Evolutionary conservation across 2,329 filamentous ascomycete genomes (phyloP), one percentile per base, ranked within the genome.

Genomic region (Hirsutella minnesotensis): DNA sequence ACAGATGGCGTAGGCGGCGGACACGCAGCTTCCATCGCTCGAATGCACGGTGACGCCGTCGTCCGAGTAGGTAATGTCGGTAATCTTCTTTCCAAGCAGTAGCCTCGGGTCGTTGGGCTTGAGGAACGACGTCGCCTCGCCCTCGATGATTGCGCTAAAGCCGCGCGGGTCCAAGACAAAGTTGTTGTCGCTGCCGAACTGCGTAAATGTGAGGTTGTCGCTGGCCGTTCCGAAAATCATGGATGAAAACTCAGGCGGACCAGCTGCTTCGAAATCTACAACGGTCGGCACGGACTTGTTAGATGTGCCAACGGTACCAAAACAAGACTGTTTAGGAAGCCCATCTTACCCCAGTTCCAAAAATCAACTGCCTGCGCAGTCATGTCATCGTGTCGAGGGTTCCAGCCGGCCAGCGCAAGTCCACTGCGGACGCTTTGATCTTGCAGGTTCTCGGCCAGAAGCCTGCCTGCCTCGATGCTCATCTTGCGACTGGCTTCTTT

Each of bases 141-240:
- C 66, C 21, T 71, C 62, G 20, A 83, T 66, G 48, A 79, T 74
- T 13, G 67, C 53, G 45, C 72, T 77, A 58, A 75, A 82, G 3
- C 80, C 80, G 1, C 79, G 69, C 36, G 70, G 69, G 46, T 84
- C 80, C 27, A 67, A 60, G 34, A 80, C 77, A 24, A 76, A 72
- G 47, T 80, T 76, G 55, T 79, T 81, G 16, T 69, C 69, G 15
- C 77, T 69, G n/a, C 70, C 70, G 56, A 70, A 83, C 45, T 79
- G 71, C 46, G 78, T 71, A 50, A 77, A 81, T 0, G 77, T 79
- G 9, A 77, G 60, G 51, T 83, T 83, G 37, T 74, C 68, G 2
- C 66, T 70, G 0, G 73, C 68, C 13, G 70, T 62, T 1, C 73
- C 74, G 45, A 74, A 81, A 16, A 75, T 59, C 21, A 75, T 62